Evolutionary conservation across 495 filamentous ascomycete species (phyloP).

Genomic region (Talaromyces wortmannii): DNA sequence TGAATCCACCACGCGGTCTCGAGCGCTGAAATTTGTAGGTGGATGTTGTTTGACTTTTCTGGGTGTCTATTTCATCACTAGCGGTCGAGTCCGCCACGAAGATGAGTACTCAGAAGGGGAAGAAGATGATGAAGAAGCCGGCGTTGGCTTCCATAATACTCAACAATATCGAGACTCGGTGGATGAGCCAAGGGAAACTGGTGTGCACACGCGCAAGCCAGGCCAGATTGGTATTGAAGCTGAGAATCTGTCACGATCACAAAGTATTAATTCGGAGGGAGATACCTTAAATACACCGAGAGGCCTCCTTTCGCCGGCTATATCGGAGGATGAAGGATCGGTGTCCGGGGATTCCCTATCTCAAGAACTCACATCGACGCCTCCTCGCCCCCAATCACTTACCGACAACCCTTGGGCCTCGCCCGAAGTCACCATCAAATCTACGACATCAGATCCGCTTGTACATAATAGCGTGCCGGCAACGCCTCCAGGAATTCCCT

Average conservation of each 20-base stretch:
- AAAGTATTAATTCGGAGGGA: conserved; percentile 26
- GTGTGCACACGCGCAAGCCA: conserved; percentile 9
- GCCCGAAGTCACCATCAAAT: conserved; percentile 8
- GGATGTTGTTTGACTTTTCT: conserved; percentile 88
- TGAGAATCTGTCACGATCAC: conserved; percentile 15
- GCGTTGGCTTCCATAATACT: conserved; percentile 36
- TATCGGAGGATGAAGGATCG: conserved; percentile 27
- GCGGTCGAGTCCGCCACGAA: conserved; percentile 37
- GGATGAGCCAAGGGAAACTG: conserved; percentile 17
- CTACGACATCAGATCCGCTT: conserved; percentile 18
- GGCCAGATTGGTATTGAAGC: conserved; percentile 11
- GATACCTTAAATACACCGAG: conserved; percentile 23
- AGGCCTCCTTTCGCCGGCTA: conserved; percentile 24
- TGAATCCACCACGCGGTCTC: conserved; percentile 61
- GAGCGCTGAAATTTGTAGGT: conserved; percentile 76
- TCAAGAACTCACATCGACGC: conserved; percentile 19
- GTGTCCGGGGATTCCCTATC: conserved; percentile 23
- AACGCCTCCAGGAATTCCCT: conserved; percentile 18
- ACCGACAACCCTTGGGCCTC: conserved; percentile 38
- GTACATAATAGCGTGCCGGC: conserved; percentile 14
- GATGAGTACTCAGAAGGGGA: conserved; percentile 38
- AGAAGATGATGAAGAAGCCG: conserved; percentile 37
- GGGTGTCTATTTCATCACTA: conserved; percentile 91
- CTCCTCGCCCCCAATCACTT: conserved; percentile 27
- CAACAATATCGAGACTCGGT: conserved; percentile 34